Evolutionary conservation across 192 early-diverging fungal genomes (phyloP), one percentile per base, ranked within the genome.

Genomic region (Phlyctochytrium planicorne): DNA sequence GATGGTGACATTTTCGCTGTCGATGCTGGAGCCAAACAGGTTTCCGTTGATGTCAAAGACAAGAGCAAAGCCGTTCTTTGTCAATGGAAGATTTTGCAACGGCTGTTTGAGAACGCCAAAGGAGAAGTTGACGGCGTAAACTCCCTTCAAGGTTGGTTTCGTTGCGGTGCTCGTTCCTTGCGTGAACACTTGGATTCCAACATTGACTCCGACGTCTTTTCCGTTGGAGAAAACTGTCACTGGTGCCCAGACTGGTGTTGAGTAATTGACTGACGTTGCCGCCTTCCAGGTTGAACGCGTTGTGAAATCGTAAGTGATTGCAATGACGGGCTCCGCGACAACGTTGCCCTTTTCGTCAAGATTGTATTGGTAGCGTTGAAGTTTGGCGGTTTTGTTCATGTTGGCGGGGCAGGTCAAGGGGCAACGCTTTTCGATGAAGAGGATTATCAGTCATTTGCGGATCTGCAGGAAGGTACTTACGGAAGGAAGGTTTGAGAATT

Each of bases 21-120:
- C 6, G 6, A 53, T 30, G 40, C 63, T 65, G 6, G 63, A 65
- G 30, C 63, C 63, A 16, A 53, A 59, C 6, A 65, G 33, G 20
- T 59, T 52, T 12, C 47, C 50, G 16, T 3, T 23, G 6, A 47
- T 37, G 47, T 65, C 29, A 30, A 65, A 65, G 37, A 65, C 29
- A 12, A 65, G 16, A 30, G 63, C 63, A 14, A 65, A 57, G 24
- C 63, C 63, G 30, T 52, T 65, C n/a, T 17, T 17, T 3, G 14
- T 65, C 33, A 65, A 30, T 4, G 63, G 63, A 6, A 65, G 20
- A 23, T 36, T n/a, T 16, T 14, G 6, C 52, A 65, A 55, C 24
- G 16, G 20, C 16, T 17, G 10, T 47, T 17, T 17, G 3, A 65
- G 40, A 16, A 17, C 6, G 4, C 33, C 30, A 55, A 65, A 65